phyloP scores from a whole-genome alignment of 2,329 filamentous ascomycete species.

The Fusarium tanahbumbuense region DNA sequence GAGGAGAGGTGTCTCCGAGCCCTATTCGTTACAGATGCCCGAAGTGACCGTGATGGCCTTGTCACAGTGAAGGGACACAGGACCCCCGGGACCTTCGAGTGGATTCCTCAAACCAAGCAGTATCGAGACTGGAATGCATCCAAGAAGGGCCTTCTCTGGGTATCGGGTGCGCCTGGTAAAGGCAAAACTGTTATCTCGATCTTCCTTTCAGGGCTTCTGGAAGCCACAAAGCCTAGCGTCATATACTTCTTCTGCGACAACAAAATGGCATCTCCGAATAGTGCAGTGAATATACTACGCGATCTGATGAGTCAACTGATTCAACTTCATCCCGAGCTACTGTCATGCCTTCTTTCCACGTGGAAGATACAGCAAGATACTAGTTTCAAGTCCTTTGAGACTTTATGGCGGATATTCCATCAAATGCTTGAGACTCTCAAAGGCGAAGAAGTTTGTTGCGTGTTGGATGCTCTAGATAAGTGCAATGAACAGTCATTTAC shows the following conservation, averaged over 20 bases:
- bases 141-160: background rate
- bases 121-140: background rate
- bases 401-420: background rate
- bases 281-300: background rate
- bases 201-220: background rate
- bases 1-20: conserved; percentile 8
- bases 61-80: background rate
- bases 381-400: conserved; percentile 6
- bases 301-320: conserved; percentile 12
- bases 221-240: background rate
- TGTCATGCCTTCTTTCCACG: background rate
- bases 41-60: conserved; percentile 5
- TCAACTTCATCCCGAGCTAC: background rate
- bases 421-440: background rate
- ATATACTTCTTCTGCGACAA: conserved; percentile 28
- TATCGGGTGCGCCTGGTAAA: conserved; percentile 10
- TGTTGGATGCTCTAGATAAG: conserved; percentile 19
- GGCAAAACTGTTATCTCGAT: conserved; percentile 22
- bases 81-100: conserved; percentile 19
- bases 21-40: conserved; percentile 16
- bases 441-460: background rate
- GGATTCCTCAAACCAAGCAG: conserved; percentile 5
- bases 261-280: background rate
- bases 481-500: background rate
- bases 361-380: background rate